A percentile compares a stretch with the other conserved stretches of the same genome.
These are phyloP conservation scores for Cladobotryum mycophilum DNA, from an alignment of 2,329 filamentous ascomycete genomes.

Conservation along the genomic window DNA sequence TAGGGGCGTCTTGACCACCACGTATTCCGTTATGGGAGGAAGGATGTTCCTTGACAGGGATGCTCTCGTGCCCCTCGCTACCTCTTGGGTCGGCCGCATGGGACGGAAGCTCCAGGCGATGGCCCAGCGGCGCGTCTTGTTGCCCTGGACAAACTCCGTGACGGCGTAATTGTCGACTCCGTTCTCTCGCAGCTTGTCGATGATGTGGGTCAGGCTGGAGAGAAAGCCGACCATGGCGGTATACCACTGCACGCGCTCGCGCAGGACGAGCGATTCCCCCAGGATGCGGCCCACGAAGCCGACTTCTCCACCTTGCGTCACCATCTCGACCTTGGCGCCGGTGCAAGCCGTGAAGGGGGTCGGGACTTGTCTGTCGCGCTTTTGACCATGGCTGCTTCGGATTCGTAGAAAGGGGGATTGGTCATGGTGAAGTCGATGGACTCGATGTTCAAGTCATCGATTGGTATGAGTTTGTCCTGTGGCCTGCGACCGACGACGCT, in stretches of 20 bases:
- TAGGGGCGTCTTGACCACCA: constrained; percentile 40
- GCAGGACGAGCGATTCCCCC: constrained; percentile 56
- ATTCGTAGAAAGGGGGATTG: constrained; percentile 92
- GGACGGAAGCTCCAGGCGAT: constrained; percentile 79
- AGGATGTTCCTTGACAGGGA: constrained; percentile 36
- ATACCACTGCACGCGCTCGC: constrained; percentile 71
- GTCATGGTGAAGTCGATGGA: constrained; percentile 79
- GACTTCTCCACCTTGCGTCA: constrained; percentile 70
- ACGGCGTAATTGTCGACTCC: constrained; percentile 74
- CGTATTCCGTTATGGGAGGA: constrained; percentile 36
- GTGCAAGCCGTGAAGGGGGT: constrained; percentile 70
- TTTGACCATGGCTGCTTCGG: constrained; percentile 58
- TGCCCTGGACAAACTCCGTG: constrained; percentile 70
- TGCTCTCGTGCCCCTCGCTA: constrained; percentile 39
- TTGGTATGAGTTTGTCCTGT: constrained; percentile 54
- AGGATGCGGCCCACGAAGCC: constrained; percentile 68
- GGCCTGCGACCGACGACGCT: constrained; percentile 51
- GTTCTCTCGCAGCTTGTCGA: constrained; percentile 52
- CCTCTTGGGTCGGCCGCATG: constrained; percentile 51
- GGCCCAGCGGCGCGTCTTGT: constrained; percentile 76
- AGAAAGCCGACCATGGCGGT: constrained; percentile 85
- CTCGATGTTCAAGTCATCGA: constrained; percentile 45
- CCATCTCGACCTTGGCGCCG: constrained; percentile 78
- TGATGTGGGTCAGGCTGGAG: constrained; percentile 55
- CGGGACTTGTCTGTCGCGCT: constrained; percentile 61